Base-by-base conservation (phyloP, 495 filamentous ascomycete species). In the Neurospora sp. region DNA sequence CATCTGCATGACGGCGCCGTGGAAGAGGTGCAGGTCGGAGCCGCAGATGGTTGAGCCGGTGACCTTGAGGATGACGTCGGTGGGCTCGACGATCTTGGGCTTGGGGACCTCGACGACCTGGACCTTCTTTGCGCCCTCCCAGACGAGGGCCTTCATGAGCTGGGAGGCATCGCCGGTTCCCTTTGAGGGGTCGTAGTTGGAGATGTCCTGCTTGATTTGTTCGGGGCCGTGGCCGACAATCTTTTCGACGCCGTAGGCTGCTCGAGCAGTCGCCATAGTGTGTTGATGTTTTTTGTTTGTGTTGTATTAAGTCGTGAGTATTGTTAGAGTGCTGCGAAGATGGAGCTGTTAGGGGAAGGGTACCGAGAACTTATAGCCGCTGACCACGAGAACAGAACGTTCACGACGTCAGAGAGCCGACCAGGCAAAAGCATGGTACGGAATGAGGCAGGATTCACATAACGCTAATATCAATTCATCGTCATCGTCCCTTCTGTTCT, bases 11-110 rank as follows among this genome's bases (percentile, higher is more conserved):
- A 97, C 87, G 22, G 83, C 80, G 38, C 89, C 90, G 76, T 97
- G 93, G 40, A 91, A 87, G 31, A 97, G 83, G 77, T 97, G 94
- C 9, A 97, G 84, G 75, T 98, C 94, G 72, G 88, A 91, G 4
- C 94, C 94, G 82, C 94, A 97, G 72, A 98, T 89, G 0, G 93
- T 97, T 72, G 86, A 90, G 1, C 93, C 93, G 1, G 94, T 97
- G 35, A 97, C 88, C 73, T 89, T 93, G 69, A 96, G 83, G 74
- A 98, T 92, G 16, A 94, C 93, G 79, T 97, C 94, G 40, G 83
- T 81, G 41, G 88, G 84, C 74, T 97, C 92, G 48, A 93, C 81
- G 72, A 96, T 86, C 70, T 82, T 86, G 2, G 94, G 93, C 75
- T 90, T 91, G 0, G 88, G 84, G n/a, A 87, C 87, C 40, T 92